phyloP scores from a whole-genome alignment of 2,329 filamentous ascomycete genomes.

The Ceratocystis albifundus region DNA sequence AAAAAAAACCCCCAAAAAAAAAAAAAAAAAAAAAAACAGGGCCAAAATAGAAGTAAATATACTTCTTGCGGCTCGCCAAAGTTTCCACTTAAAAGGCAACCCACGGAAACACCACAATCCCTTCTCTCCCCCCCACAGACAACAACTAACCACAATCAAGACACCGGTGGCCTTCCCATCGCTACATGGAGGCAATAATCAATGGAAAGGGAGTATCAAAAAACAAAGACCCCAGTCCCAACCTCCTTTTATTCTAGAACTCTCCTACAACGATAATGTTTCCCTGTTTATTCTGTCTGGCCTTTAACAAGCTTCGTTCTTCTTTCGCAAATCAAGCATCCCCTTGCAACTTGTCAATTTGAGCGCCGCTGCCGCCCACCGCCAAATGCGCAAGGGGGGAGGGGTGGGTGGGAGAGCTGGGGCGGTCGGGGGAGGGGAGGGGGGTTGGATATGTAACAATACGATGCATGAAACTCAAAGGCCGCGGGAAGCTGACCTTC shows the following conservation, averaged over 20 bases:
- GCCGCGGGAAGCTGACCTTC: constrained; percentile 13
- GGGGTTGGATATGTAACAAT: background rate
- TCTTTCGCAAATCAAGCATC: background rate
- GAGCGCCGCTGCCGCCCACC: background rate
- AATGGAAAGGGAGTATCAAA: background rate
- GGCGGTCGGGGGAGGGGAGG: too few species aligned
- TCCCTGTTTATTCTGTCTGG: background rate
- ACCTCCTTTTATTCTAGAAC: background rate
- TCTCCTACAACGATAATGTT: background rate
- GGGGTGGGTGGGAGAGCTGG: too few species aligned
- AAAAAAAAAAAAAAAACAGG: too few species aligned
- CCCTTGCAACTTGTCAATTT: constrained; percentile 7
- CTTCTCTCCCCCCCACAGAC: too few species aligned
- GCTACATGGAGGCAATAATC: background rate
- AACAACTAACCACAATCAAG: too few species aligned
- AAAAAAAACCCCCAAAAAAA: too few species aligned
- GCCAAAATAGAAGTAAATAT: too few species aligned
- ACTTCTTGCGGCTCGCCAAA: too few species aligned
- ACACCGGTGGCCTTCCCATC: too few species aligned
- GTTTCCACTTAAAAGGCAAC: too few species aligned
- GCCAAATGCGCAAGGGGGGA: background rate
- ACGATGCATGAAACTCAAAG: background rate
- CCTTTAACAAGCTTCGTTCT: background rate
- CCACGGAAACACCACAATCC: too few species aligned
- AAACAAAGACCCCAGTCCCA: background rate